A percentile compares a stretch with the other conserved stretches of the same genome.
Evolutionary conservation across 805 yeast genomes (phyloP).

Genomic region (Ogataea ganodermae): DNA sequence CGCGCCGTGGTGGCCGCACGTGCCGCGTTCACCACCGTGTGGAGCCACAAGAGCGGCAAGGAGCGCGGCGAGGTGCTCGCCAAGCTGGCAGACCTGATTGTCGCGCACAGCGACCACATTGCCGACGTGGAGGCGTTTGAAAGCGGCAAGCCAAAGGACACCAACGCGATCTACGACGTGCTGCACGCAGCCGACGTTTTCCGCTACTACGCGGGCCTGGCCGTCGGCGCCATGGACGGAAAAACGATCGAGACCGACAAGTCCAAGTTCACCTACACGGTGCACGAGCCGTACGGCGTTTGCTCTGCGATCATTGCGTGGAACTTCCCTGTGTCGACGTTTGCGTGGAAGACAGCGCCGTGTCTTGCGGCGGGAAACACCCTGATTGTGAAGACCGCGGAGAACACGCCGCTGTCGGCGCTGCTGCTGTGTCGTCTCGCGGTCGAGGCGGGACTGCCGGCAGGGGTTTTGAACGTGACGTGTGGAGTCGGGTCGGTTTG

Average conservation of each 20-base stretch:
- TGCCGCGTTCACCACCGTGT: conserved; percentile 46
- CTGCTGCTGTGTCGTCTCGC: conserved; percentile 53
- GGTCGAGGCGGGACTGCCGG: conserved; percentile 62
- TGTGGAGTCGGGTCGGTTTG: conserved; percentile 64
- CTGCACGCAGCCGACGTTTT: conserved; percentile 55
- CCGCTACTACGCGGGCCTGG: conserved; percentile 73
- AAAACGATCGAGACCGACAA: conserved; percentile 60
- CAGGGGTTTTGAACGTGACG: conserved; percentile 63
- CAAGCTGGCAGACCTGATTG: conserved; percentile 53
- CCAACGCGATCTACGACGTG: conserved; percentile 61
- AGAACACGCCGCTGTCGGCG: conserved; percentile 68
- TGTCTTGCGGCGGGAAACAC: conserved; percentile 69
- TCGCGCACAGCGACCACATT: conserved; percentile 48
- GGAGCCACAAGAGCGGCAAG: conserved; percentile 50
- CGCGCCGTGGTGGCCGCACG: conserved; percentile 54
- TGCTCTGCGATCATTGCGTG: conserved; percentile 74
- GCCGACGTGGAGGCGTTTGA: conserved; percentile 62
- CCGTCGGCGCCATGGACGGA: conserved; percentile 65
- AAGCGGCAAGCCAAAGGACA: conserved; percentile 56
- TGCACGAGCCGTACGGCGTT: conserved; percentile 67
- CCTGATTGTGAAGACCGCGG: conserved; percentile 63
- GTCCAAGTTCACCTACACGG: conserved; percentile 60
- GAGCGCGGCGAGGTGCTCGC: conserved; percentile 46
- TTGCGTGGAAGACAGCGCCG: conserved; percentile 70
- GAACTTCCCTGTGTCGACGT: conserved; percentile 71